Conservation (phyloP, 768 basidiomycete species). For the Leccinum aurantiacum region DNA sequence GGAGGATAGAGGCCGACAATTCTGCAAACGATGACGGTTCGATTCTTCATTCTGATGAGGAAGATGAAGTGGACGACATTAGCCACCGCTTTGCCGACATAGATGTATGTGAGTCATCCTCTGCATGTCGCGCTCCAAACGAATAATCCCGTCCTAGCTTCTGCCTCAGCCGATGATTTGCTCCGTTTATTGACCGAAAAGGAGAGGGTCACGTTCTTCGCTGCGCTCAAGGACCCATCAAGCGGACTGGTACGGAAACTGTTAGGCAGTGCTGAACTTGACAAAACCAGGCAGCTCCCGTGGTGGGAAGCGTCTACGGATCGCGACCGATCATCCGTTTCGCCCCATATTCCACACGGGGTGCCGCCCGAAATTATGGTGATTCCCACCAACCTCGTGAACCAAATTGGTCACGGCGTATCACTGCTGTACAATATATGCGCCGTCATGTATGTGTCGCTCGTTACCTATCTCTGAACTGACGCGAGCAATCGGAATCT, state of each 20-base stretch:
- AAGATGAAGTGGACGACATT: constrained; percentile 45
- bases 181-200: constrained; percentile 61
- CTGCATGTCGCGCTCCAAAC: background rate
- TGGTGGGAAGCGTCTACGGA: constrained; percentile 66
- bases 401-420: constrained; percentile 36
- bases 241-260: constrained; percentile 61
- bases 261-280: constrained; percentile 55
- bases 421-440: constrained; percentile 68
- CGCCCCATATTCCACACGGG: constrained; percentile 31
- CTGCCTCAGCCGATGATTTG: constrained; percentile 53
- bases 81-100: constrained; percentile 51
- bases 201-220: constrained; percentile 61
- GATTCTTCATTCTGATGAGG: constrained; percentile 35
- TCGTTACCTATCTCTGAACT: background rate
- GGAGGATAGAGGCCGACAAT: constrained; percentile 67
- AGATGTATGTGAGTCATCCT: constrained; percentile 54
- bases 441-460: constrained; percentile 57
- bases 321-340: background rate
- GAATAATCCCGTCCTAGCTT: constrained; percentile 39
- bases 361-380: constrained; percentile 43
- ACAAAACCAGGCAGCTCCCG: constrained; percentile 49
- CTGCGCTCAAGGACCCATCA: constrained; percentile 58
- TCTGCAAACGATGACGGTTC: constrained; percentile 38
- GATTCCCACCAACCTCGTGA: constrained; percentile 47
- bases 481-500: background rate